Conservation (phyloP, 1,284 basidiomycete genomes). For the Ceratobasidium sp. region DNA sequence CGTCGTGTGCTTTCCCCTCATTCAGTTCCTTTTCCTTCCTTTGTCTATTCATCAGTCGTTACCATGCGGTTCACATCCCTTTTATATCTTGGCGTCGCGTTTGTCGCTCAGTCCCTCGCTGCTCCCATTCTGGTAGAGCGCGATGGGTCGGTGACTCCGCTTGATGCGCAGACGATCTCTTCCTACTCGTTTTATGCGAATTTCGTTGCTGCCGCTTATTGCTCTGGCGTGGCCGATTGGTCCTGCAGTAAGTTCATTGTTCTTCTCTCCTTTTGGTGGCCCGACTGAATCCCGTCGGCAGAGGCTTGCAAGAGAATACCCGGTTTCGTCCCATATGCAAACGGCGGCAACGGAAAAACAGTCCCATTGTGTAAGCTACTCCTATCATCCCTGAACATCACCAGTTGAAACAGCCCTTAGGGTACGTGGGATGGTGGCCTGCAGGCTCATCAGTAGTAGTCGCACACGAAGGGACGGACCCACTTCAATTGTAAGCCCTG, state of each 20-base stretch:
- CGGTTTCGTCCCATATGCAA: constrained; percentile 25
- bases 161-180: constrained; percentile 55
- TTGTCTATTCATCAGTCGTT: background rate
- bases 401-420: constrained; percentile 42
- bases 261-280: background rate
- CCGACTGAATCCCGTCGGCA: background rate
- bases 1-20: background rate
- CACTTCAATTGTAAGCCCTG: constrained; percentile 30
- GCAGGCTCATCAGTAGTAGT: constrained; percentile 41
- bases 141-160: constrained; percentile 51
- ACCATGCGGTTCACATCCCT: background rate
- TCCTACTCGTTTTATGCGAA: constrained; percentile 61
- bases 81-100: background rate
- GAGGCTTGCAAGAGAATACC: constrained; percentile 23
- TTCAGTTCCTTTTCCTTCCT: background rate
- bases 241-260: constrained; percentile 60
- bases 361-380: constrained; percentile 52
- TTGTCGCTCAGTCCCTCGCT: background rate
- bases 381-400: constrained; percentile 37
- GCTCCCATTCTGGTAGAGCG: constrained; percentile 7
- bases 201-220: constrained; percentile 66
- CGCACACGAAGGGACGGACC: constrained; percentile 42
- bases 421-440: constrained; percentile 52
- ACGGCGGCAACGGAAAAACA: background rate
- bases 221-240: constrained; percentile 59